A percentile compares a stretch with the other conserved stretches of the same genome.
phyloP scores from a whole-genome alignment of 768 basidiomycete genomes.

The Punctularia strigosozonata region DNA sequence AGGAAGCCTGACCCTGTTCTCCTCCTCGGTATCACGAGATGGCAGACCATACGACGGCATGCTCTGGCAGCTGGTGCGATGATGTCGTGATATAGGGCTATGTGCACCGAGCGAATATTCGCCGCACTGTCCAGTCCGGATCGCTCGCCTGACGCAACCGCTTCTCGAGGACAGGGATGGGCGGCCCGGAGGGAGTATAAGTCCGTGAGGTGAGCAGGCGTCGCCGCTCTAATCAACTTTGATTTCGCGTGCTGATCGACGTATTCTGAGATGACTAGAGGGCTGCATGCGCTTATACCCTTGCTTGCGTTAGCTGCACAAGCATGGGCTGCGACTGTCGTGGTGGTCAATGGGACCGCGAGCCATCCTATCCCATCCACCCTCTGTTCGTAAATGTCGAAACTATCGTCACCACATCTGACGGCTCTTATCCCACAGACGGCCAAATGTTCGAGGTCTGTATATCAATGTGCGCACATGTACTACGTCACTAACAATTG shows the following conservation, averaged over 20 bases:
- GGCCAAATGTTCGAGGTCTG: constrained; percentile 51
- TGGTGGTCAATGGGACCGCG: constrained; percentile 31
- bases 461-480: neutral
- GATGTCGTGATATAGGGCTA: too few species aligned
- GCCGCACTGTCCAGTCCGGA: too few species aligned
- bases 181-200: too few species aligned
- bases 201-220: neutral
- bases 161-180: too few species aligned
- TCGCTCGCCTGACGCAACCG: too few species aligned
- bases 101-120: too few species aligned
- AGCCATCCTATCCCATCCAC: constrained; percentile 42
- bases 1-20: too few species aligned
- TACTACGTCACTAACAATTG: neutral
- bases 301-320: neutral
- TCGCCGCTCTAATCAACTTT: neutral
- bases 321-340: constrained; percentile 13
- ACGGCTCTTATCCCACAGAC: constrained; percentile 16
- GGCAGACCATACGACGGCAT: too few species aligned
- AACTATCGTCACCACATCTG: neutral
- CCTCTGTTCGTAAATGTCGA: constrained; percentile 35
- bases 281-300: neutral
- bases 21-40: too few species aligned
- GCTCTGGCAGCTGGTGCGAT: too few species aligned
- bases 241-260: neutral
- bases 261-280: neutral